These are phyloP conservation scores for Phytopythium litorale DNA, from an alignment of 352 stramenopile genomes.

Conservation along the genomic window DNA sequence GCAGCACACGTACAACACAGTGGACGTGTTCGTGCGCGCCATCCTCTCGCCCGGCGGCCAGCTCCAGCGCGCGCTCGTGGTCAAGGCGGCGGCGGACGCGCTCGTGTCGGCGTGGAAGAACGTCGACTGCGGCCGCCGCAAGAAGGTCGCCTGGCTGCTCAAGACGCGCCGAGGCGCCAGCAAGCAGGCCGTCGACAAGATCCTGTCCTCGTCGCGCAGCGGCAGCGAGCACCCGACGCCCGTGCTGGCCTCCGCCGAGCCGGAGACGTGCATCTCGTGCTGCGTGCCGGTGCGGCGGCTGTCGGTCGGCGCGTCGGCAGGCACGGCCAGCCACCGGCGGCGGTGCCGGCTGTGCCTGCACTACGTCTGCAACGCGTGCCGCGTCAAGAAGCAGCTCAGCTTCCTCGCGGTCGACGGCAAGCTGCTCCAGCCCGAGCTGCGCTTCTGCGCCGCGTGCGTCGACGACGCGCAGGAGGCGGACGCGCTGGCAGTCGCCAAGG, in stretches of 20 bases:
- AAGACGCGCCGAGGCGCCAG: constrained; percentile 11
- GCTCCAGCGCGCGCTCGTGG: constrained; percentile 22
- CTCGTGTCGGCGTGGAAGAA: constrained; percentile 24
- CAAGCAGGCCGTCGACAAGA: constrained; percentile 1
- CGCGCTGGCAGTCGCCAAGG: constrained; percentile 18
- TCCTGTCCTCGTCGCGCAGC: not conserved
- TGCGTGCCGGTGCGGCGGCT: not conserved
- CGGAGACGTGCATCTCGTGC: constrained; percentile 27
- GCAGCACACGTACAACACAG: constrained; percentile 22
- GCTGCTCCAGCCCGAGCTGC: constrained; percentile 17
- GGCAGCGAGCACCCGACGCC: constrained; percentile 9
- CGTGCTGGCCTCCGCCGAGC: constrained; percentile 2
- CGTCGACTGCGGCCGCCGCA: constrained; percentile 25
- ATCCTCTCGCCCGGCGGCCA: constrained; percentile 30
- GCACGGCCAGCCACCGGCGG: constrained; percentile 14
- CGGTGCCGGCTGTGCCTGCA: constrained; percentile 27
- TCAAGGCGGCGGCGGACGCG: constrained; percentile 16
- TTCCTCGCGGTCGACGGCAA: constrained; percentile 18
- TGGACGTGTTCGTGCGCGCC: constrained; percentile 31
- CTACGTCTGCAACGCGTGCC: constrained; percentile 28
- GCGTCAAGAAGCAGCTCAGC: constrained; percentile 21
- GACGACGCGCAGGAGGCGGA: constrained; percentile 15
- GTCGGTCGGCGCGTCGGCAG: not conserved
- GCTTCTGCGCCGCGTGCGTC: constrained; percentile 24
- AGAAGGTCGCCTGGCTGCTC: constrained; percentile 32